Evolutionary conservation across 2,329 filamentous ascomycete species (phyloP), one percentile per base, ranked within the genome.

Genomic region (Dactylellina leptospora): DNA sequence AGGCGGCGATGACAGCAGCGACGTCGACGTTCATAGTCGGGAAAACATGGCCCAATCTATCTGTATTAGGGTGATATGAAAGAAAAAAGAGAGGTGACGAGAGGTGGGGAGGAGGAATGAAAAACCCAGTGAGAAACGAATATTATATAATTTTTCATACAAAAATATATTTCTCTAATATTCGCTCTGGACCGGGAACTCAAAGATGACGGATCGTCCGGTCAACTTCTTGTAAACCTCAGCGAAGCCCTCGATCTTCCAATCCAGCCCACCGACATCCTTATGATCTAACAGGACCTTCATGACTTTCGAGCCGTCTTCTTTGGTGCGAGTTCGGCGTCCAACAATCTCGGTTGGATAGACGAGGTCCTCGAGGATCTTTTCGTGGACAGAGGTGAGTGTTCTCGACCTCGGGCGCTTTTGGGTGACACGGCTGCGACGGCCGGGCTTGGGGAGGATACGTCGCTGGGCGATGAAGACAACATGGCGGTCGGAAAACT

Each of bases 401-500:
- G 95, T 99, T 84, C 95, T 92, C 80, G 91, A 96, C 80, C 93
- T 92, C 79, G 95, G 95, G 78, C 95, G 93, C 92, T 97, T 97
- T 89, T 99, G 95, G 82, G 86, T 91, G 85, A 93, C 93, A 87
- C 95, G 93, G 78, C 90, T 92, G 86, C 92, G 93, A 86, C 89
- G 92, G 83, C 92, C 96, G 83, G 95, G 95, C 83, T 93, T 92
- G 83, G 95, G 93, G 75, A 99, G 88, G 81, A 99, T 99, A 84
- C 95, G 95, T 88, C 95, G 95, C 81, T 93, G 96, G 79, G 95
- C 95, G 80, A 99, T 90, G 88, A 99, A 92, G 83, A 99, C 87
- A 83, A 99, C 95, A 85, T 99, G 95, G 85, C 95, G 95, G 88
- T 99, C 95, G 77, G 95, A 97, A 92, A 99, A 99, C 87, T 99